Evolutionary conservation across 2,329 filamentous ascomycete genomes (phyloP).

Genomic region (Bipolaris sorokiniana): DNA sequence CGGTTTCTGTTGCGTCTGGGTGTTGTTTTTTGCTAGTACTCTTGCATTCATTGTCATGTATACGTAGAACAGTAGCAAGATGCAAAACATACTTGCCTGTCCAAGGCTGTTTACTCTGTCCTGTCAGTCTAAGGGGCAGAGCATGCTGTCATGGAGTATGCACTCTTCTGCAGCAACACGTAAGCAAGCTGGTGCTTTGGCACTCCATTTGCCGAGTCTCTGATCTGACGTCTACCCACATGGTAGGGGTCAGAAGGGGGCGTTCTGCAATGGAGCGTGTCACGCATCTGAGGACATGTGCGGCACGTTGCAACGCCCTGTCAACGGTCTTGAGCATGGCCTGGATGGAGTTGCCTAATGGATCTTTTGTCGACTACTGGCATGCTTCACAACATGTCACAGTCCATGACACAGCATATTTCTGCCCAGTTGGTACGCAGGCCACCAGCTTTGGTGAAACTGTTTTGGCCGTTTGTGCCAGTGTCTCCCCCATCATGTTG

Average conservation of each 20-base stretch:
- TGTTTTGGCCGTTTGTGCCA: slow-evolving; percentile 4
- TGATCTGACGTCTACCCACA: neutral
- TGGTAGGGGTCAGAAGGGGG: neutral
- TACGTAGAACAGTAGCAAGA: neutral
- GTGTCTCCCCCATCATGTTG: neutral
- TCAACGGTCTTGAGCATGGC: slow-evolving; percentile 11
- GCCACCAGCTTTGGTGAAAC: neutral
- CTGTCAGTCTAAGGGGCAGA: neutral
- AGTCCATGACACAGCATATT: neutral
- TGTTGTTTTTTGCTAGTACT: slow-evolving; percentile 15
- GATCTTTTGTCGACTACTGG: slow-evolving; percentile 3
- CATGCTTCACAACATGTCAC: slow-evolving; percentile 15
- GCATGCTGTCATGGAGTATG: neutral
- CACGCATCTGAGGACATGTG: neutral
- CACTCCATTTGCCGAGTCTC: neutral
- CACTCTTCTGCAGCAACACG: neutral
- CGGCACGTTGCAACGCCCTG: slow-evolving; percentile 16
- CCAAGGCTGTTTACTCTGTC: no score
- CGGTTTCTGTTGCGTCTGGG: slow-evolving; percentile 21
- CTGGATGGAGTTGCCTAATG: slow-evolving; percentile 12
- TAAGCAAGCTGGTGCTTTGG: neutral
- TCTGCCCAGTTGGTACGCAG: neutral
- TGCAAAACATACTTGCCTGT: neutral
- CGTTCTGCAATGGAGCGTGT: neutral
- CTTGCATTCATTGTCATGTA: neutral